Evolutionary conservation across 176 grass and related monocot genomes (phyloP).

Genomic region (Rhynchospora tenuis): DNA sequence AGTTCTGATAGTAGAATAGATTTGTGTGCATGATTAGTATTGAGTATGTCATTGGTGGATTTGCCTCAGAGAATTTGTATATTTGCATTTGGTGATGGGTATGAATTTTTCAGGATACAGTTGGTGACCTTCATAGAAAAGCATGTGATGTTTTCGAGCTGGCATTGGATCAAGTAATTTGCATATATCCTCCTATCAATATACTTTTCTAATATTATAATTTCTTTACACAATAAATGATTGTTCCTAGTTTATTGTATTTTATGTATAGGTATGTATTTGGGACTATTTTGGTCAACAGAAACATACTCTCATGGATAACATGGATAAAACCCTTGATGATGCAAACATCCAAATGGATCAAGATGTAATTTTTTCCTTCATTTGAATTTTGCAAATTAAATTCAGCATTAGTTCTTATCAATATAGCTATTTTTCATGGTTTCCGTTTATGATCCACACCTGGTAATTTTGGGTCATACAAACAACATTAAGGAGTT

Average conservation of each 20-base stretch:
- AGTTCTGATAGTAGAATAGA: background rate
- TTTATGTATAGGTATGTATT: conserved; percentile 62
- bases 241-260: conserved; percentile 6
- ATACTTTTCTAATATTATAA: conserved; percentile 11
- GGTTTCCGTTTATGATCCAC: background rate
- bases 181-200: background rate
- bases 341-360: conserved; percentile 99
- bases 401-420: background rate
- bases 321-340: conserved; percentile 89
- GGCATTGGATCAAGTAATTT: conserved; percentile 65
- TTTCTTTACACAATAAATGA: conserved; percentile 7
- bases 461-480: background rate
- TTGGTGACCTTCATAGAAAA: conserved; percentile 82
- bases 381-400: background rate
- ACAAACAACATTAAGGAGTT: background rate
- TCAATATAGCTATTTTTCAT: background rate
- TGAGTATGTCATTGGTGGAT: background rate
- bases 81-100: background rate
- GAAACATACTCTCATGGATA: conserved; percentile 96
- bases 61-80: conserved; percentile 2
- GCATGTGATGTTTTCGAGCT: conserved; percentile 84
- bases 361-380: conserved; percentile 63
- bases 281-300: conserved; percentile 91
- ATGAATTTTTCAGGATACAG: conserved; percentile 57
- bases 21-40: background rate